Evolutionary conservation across 495 filamentous ascomycete genomes (phyloP), one percentile per base, ranked within the genome.

Genomic region (Letharia columbiana): DNA sequence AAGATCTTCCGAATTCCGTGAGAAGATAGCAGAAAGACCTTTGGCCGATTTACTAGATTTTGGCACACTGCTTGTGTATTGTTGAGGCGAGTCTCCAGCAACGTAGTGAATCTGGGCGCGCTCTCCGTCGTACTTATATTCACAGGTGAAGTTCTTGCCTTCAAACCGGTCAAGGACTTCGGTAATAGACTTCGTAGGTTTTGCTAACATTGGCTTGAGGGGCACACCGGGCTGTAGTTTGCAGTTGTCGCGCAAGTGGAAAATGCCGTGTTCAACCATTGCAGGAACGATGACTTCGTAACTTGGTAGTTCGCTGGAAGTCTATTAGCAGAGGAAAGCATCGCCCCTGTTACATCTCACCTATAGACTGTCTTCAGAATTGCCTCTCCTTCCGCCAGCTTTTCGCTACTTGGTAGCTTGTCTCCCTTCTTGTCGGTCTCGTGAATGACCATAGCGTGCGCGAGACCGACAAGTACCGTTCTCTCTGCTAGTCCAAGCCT

Each of bases 41-140:
- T 82, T 81, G 7, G 75, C 76, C 28, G 67, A 78, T 54, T 90
- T 89, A 1, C 81, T 86, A 13, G 79, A 75, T 59, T 80, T 75
- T 37, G 84, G 80, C 39, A 77, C 77, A 35, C 79, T 78, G 37
- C 79, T 77, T 8, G 79, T 83, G 71, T 79, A 91, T 50, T 91
- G 81, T 18, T 88, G 77, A 4, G 82, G 78, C 12, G 89, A 82
- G 65, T 93, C 88, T 54, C 96, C 90, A 4, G 94, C 87, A 47
- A 98, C 91, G 67, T 92, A 98, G 74, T 98, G 94, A 57, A 98
- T 97, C 76, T 98, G 94, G 20, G 95, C 93, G 72, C 94, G 81
- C 75, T 98, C 94, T 39, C 94, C 94, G 70, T 98, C 94, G 71
- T 98, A 98, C 72, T 98, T 98, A 79, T 96, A 98, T 72, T 98